Base-by-base conservation (phyloP, 1,284 basidiomycete species). In the Flammula alnicola region DNA sequence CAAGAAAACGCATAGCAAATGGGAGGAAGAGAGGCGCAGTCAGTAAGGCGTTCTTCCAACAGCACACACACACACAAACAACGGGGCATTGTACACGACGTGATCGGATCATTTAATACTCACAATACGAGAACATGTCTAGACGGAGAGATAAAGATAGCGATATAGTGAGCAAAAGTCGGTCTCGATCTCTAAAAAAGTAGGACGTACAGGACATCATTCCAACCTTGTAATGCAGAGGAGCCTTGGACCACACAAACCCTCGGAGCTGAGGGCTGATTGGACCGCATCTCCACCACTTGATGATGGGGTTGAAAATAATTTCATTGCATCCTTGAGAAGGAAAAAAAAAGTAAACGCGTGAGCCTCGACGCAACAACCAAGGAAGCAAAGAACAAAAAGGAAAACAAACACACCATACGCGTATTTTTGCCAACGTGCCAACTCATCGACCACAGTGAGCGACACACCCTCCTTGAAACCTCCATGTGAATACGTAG, bases 391-490 rank as follows among this genome's bases (percentile, higher is more conserved):
- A 44, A 30, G 0, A 5, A 37, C 14, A 40, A 17, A 30, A 12
- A 22, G 45, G 16, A 44, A 14, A 41, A 56, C n/a, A n/a, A n/a
- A n/a, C 66, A 43, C 42, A 73, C 75, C 76, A 65, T 77, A 78
- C 2, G 75, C 73, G 46, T 93, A 94, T 67, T 94, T 94, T 59
- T 93, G 89, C 91, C 91, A 94, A 8, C 91, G 69, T 43, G 90
- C 89, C 4, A 90, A 67, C 63, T 91, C 88, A 63, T 92, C 90
- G n/a, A 88, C 87, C 49, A 83, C 78, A 0, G 85, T 88, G 22
- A 94, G 72, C 4, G 85, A 88, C 14, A 95, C 92, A 52, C 92
- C 92, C 62, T 95, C 92, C 68, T 91, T 86, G 70, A 93, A 95
- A 0, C 80, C 87, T 25, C 88, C 83, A 36, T 89, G 78, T 1